These are phyloP conservation scores for Umbelopsis isabellina DNA, from an alignment of 192 early-diverging fungal species.

Conservation along the genomic window DNA sequence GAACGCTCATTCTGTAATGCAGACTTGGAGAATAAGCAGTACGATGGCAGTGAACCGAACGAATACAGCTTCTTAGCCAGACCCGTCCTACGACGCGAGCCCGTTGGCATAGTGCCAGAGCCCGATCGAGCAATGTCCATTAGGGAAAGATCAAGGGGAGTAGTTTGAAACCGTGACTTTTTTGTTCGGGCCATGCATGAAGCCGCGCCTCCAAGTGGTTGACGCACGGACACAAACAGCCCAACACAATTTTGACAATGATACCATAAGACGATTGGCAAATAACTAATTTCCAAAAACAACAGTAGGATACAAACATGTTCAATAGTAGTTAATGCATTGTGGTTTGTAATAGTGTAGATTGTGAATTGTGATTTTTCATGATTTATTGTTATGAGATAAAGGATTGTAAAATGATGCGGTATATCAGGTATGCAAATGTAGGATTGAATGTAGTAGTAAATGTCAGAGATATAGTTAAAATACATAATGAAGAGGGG, in stretches of 20 bases:
- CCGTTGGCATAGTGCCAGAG: background rate
- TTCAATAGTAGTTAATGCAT: background rate
- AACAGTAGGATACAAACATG: too few species aligned
- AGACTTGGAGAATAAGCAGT: conserved; percentile 22
- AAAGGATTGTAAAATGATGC: background rate
- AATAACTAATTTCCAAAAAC: too few species aligned
- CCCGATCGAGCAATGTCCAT: conserved; percentile 15
- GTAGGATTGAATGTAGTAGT: background rate
- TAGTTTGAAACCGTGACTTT: too few species aligned
- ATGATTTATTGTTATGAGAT: too few species aligned
- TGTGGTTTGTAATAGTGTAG: background rate
- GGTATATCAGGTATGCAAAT: conserved; percentile 23
- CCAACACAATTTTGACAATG: background rate
- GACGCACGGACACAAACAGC: background rate
- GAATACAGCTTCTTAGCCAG: conserved; percentile 4
- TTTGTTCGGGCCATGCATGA: too few species aligned
- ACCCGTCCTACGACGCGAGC: background rate
- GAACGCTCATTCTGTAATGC: conserved; percentile 12
- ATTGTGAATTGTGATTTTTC: too few species aligned
- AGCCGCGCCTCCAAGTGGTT: too few species aligned
- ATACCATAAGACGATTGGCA: background rate
- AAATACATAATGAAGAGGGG: background rate
- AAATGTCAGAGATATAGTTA: background rate
- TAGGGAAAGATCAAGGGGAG: too few species aligned
- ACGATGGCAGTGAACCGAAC: conserved; percentile 6